Conservation (phyloP, 345 rosid genomes). For the Eucalyptus cloeziana region DNA sequence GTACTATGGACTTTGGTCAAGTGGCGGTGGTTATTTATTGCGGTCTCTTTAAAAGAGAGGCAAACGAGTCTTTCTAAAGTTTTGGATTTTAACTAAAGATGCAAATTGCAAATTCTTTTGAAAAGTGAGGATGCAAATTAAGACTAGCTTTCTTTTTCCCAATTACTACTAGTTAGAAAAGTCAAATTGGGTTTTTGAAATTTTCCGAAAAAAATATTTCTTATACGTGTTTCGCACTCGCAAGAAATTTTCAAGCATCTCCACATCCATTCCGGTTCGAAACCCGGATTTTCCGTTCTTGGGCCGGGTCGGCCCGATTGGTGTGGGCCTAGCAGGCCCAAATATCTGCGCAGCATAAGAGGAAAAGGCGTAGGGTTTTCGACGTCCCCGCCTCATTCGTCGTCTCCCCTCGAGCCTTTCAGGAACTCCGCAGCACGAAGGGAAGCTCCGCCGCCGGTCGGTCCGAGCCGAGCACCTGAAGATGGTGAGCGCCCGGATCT, state of each 20-base stretch:
- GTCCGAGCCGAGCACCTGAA: not conserved
- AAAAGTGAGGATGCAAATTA: not conserved
- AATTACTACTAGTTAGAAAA: not conserved
- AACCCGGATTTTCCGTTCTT: not conserved
- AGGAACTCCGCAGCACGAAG: not conserved
- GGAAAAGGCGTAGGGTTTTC: not conserved
- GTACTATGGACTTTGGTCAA: not conserved
- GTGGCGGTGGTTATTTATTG: not conserved
- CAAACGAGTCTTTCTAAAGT: not conserved
- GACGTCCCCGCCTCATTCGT: not conserved
- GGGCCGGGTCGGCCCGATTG: not conserved
- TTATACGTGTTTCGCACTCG: not conserved
- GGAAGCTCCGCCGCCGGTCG: not conserved
- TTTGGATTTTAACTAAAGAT: not conserved
- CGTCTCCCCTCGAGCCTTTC: not conserved
- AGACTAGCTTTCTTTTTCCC: not conserved
- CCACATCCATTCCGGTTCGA: not conserved
- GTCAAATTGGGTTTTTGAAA: not conserved
- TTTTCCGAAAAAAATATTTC: not conserved
- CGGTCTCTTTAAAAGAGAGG: not conserved
- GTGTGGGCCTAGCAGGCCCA: not conserved
- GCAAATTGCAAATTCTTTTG: not conserved
- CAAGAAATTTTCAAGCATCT: not conserved
- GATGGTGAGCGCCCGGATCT: not conserved
- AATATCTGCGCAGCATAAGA: not conserved